Evolutionary conservation across 495 filamentous ascomycete genomes (phyloP), one percentile per base, ranked within the genome.

Genomic region (Trichoderma asperelloides): DNA sequence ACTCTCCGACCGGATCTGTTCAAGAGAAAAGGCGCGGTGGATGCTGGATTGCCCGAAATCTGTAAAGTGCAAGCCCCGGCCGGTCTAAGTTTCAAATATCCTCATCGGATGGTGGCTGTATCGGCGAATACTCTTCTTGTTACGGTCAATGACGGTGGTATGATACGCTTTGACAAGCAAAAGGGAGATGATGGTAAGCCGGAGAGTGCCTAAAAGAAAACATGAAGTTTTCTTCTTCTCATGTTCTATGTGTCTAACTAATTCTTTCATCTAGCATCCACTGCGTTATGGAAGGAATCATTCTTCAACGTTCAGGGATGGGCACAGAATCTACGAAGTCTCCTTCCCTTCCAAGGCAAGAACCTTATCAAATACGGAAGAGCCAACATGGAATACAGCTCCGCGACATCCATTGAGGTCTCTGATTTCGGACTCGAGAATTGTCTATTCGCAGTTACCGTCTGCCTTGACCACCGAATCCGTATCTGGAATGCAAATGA

Each of bases 401-500:
- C 85, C 18, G 84, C 86, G 27, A 85, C 84, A 39, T 86, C 89
- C 25, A 86, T 92, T 66, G 72, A 72, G 2, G 70, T 76, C 25
- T 87, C 84, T 1, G 82, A 69, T 47, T 74, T 81, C 67, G 79
- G 77, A 11, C 69, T 79, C 28, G 71, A 78, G 39, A 73, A 78
- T 25, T 76, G 75, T 0, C 74, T 78, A 3, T 84, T 93, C 71
- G 82, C 96, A 1, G 95, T 96, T 71, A 92, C 92, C 0, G 85
- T 95, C 33, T 94, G 88, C 71, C 74, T 97, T 49, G 91, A 98
- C 69, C 93, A 98, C 71, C 89, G 86, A 2, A 76, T 99, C 71
- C 88, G 90, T 72, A 86, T 91, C 33, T 96, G 93, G 94, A 94
- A 94, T 71, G 78, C 91, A 21, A 78, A 82, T 2, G 89, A 84